These are phyloP conservation scores for Yamadazyma dushanensis DNA, from an alignment of 1,139 yeast species.

Conservation along the genomic window DNA sequence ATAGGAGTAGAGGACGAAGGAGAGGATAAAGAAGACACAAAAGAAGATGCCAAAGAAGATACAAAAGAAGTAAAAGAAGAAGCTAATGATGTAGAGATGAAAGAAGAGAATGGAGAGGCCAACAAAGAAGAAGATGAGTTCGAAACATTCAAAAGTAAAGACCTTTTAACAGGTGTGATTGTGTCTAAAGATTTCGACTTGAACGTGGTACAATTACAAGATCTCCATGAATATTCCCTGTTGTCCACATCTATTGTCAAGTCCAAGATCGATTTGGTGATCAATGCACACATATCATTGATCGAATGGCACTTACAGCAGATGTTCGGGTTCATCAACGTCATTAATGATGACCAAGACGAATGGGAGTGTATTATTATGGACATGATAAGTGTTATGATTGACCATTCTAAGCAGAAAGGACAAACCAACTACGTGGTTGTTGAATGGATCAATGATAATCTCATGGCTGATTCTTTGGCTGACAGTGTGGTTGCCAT, in stretches of 20 bases:
- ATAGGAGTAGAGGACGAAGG: conserved; percentile 19
- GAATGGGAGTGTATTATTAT: conserved; percentile 51
- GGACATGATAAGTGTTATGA: conserved; percentile 45
- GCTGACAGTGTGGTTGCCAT: conserved; percentile 95
- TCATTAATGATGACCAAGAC: conserved; percentile 62
- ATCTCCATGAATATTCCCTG: conserved; percentile 85
- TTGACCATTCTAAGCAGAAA: conserved; percentile 45
- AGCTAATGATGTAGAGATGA: conserved; percentile 12
- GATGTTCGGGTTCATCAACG: conserved; percentile 87
- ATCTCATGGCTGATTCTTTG: conserved; percentile 80
- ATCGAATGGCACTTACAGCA: conserved; percentile 89
- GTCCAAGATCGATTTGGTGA: conserved; percentile 75
- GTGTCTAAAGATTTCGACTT: conserved; percentile 91
- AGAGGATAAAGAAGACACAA: conserved; percentile 17
- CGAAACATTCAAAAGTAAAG: conserved; percentile 29
- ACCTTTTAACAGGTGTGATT: conserved; percentile 77
- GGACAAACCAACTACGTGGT: conserved; percentile 49
- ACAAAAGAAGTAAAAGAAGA: conserved; percentile 7
- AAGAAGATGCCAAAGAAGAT: conserved; percentile 17
- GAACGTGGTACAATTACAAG: conserved; percentile 77
- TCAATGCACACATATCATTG: conserved; percentile 78
- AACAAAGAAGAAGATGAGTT: conserved; percentile 9
- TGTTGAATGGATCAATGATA: conserved; percentile 90
- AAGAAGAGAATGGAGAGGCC: not conserved
- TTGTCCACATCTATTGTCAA: conserved; percentile 82